Conservation (phyloP, 305 asterid species). For the Fraxinus albicans region DNA sequence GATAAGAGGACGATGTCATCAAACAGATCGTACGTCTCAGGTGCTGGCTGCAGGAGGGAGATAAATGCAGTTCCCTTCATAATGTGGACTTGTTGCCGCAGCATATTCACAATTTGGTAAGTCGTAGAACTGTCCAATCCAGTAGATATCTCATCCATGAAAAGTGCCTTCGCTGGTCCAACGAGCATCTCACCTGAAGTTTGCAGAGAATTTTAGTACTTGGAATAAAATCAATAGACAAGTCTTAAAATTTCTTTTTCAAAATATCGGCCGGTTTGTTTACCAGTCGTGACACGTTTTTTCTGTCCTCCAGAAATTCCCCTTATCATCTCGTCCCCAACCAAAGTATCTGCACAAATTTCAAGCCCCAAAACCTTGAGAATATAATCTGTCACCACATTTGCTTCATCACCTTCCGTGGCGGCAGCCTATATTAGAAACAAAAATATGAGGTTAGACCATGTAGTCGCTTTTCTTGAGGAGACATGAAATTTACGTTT, state of each 20-base stretch:
- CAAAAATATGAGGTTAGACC: not conserved
- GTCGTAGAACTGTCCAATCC: slow-evolving; percentile 95
- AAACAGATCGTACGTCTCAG: slow-evolving; percentile 76
- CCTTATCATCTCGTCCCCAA: slow-evolving; percentile 74
- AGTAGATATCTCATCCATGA: slow-evolving; percentile 95
- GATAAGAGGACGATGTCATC: slow-evolving; percentile 79
- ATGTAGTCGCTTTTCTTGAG: not conserved
- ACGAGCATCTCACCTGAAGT: slow-evolving; percentile 78
- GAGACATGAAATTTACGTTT: not conserved
- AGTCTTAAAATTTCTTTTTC: not conserved
- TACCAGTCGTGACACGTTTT: slow-evolving; percentile 83
- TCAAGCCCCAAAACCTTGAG: slow-evolving; percentile 78
- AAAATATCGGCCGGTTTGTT: not conserved
- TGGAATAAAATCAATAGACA: not conserved
- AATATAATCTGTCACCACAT: slow-evolving; percentile 57
- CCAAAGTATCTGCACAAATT: slow-evolving; percentile 73
- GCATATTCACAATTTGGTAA: slow-evolving; percentile 63
- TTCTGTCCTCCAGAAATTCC: slow-evolving; percentile 92
- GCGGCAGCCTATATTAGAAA: slow-evolving; percentile 61
- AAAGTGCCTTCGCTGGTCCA: slow-evolving; percentile 73
- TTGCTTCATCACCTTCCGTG: slow-evolving; percentile 66
- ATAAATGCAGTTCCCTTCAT: slow-evolving; percentile 72
- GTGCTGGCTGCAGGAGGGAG: slow-evolving; percentile 92
- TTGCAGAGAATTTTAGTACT: not conserved
- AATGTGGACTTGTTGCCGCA: slow-evolving; percentile 60